phyloP scores from a whole-genome alignment of 257 asterid genomes.

The Thymus quinquecostatus region DNA sequence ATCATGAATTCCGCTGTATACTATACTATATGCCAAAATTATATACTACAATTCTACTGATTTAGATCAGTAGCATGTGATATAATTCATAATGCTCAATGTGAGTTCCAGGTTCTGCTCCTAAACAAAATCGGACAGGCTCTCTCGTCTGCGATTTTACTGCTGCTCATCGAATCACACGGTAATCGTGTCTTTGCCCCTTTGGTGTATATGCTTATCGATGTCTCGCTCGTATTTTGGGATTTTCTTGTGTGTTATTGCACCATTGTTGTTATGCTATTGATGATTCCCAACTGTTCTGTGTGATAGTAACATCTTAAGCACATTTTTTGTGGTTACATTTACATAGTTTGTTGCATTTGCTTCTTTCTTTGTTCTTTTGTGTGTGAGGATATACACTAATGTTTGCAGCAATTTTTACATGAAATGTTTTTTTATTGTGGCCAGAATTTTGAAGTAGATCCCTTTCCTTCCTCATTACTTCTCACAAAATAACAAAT shows the following conservation, averaged over 20 bases:
- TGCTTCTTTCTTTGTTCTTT: not conserved
- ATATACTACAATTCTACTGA: not conserved
- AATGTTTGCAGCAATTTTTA: slow-evolving; percentile 7
- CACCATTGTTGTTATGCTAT: too few species aligned
- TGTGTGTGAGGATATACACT: not conserved
- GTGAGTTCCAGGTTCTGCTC: not conserved
- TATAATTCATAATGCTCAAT: not conserved
- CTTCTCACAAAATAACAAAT: too few species aligned
- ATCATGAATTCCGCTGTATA: slow-evolving; percentile 1
- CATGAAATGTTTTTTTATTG: not conserved
- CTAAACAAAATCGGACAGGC: not conserved
- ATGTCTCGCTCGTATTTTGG: too few species aligned
- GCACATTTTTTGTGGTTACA: too few species aligned
- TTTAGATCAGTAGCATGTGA: not conserved
- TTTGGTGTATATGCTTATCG: too few species aligned
- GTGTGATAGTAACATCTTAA: too few species aligned
- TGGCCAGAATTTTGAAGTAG: not conserved
- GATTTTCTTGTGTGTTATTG: too few species aligned
- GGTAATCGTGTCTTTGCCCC: too few species aligned
- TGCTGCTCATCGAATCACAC: too few species aligned
- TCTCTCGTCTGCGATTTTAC: not conserved
- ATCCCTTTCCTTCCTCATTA: too few species aligned
- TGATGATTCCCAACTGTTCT: too few species aligned
- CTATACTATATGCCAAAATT: not conserved
- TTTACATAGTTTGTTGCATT: too few species aligned